A percentile compares a stretch with the other conserved stretches of the same genome.
These are phyloP conservation scores for Emergomyces orientalis DNA, from an alignment of 2,329 filamentous ascomycete species.

Conservation along the genomic window DNA sequence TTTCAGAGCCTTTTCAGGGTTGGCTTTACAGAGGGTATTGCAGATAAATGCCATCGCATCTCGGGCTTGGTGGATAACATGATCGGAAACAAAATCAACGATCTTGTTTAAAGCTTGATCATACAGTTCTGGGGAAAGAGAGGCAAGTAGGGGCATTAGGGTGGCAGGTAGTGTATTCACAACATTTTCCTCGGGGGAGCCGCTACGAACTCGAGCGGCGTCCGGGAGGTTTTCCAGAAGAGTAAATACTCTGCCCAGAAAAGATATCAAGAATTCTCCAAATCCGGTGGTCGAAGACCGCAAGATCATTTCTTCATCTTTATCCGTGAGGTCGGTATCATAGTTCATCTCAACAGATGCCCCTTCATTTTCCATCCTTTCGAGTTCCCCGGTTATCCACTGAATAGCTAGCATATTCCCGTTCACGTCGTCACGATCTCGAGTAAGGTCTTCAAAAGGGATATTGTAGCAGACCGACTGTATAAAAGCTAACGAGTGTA, in stretches of 20 bases:
- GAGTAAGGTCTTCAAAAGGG: constrained; percentile 73
- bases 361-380: constrained; percentile 81
- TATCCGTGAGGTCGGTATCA: constrained; percentile 66
- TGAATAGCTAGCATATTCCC: constrained; percentile 72
- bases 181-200: constrained; percentile 91
- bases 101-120: constrained; percentile 88
- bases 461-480: constrained; percentile 95
- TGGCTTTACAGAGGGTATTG: constrained; percentile 91
- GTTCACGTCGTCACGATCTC: constrained; percentile 57
- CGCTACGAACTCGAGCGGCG: constrained; percentile 73
- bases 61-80: constrained; percentile 92
- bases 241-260: constrained; percentile 90
- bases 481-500: constrained; percentile 89
- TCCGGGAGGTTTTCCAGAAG: constrained; percentile 92
- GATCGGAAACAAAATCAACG: constrained; percentile 78
- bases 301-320: constrained; percentile 77
- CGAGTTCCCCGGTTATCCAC: constrained; percentile 92
- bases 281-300: constrained; percentile 92
- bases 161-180: constrained; percentile 91
- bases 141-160: constrained; percentile 79
- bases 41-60: constrained; percentile 99
- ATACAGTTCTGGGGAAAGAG: constrained; percentile 85
- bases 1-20: constrained; percentile 85
- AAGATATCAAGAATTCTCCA: constrained; percentile 80
- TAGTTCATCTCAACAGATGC: constrained; percentile 82